A percentile compares a stretch with the other conserved stretches of the same genome.
Evolutionary conservation across 2,329 filamentous ascomycete species (phyloP).

Genomic region (Penicillium sp.): DNA sequence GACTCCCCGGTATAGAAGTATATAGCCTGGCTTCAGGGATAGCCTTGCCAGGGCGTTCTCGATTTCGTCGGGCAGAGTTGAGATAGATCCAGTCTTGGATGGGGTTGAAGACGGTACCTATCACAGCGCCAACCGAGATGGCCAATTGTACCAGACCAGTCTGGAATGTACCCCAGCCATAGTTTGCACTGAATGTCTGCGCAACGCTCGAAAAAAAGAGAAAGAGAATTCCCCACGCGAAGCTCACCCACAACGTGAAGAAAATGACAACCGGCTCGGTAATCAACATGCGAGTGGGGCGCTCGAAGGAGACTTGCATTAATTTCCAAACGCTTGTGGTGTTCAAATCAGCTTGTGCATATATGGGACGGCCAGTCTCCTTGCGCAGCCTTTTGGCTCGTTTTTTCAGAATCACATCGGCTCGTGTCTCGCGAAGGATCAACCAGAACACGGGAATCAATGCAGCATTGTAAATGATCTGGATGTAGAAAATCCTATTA

Average conservation of each 20-base stretch:
- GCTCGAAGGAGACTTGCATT: constrained; percentile 44
- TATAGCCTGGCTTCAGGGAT: constrained; percentile 49
- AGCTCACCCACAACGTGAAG: constrained; percentile 49
- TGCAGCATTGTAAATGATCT: constrained; percentile 47
- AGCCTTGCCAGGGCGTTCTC: constrained; percentile 39
- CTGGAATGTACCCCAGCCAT: constrained; percentile 37
- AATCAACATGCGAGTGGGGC: constrained; percentile 41
- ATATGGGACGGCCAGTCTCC: constrained; percentile 34
- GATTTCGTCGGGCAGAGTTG: constrained; percentile 28
- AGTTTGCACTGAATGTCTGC: constrained; percentile 43
- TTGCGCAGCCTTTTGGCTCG: constrained; percentile 43
- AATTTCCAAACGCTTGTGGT: constrained; percentile 26
- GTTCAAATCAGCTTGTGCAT: constrained; percentile 28
- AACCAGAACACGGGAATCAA: constrained; percentile 46
- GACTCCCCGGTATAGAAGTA: constrained; percentile 43
- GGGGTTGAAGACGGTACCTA: constrained; percentile 45
- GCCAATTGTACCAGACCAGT: constrained; percentile 46
- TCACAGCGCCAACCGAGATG: constrained; percentile 45
- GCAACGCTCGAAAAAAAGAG: constrained; percentile 46
- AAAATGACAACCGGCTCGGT: constrained; percentile 47
- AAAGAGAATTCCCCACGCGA: constrained; percentile 49
- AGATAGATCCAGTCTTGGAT: constrained; percentile 38
- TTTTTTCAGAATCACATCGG: constrained; percentile 44
- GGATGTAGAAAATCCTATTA: constrained; percentile 47
- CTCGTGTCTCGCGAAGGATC: constrained; percentile 45